Base-by-base conservation (phyloP, 2,329 filamentous ascomycete genomes). In the Colletotrichum kahawae region DNA sequence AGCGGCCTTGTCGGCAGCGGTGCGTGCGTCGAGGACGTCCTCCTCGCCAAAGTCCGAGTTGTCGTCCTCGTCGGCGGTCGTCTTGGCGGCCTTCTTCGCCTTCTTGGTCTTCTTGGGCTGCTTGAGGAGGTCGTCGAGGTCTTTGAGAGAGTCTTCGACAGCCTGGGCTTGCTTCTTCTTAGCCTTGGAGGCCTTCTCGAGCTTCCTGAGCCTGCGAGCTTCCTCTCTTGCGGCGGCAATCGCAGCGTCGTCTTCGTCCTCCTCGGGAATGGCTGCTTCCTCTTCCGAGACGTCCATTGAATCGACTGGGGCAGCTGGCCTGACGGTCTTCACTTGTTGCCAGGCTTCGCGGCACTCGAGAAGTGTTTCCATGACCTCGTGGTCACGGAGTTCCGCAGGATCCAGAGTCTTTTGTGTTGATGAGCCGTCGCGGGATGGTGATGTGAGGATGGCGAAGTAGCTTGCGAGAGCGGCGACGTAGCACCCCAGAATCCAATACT, bases 21-120 rank as follows among this genome's bases (percentile, higher is more conserved):
- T 92, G 76, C 92, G 90, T 13, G 93, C 92, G 69, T 95, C 95
- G 74, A 98, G 90, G 5, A 88, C 87, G 18, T 95, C 93, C 82
- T 98, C 95, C 80, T 99, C 97, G 79, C 96, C 97, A 82, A 99
- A 96, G 87, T 99, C 97, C 4, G 95, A 98, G 79, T 95, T 91
- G 76, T 93, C 91, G 67, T 90, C 90, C 29, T 85, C 83, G 29
- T 82, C 82, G 36, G 84, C 83, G n/a, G 43, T 51, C 21, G 78
- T 79, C 76, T 82, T 84, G 66, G 80, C 75, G 31, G 81, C 88
- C 68, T 86, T 85, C 80, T 87, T 89, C 77, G 81, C 79, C 77
- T 86, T 88, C 81, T 88, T 90, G 73, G 43, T 73, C 74, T 85
- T 83, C 77, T 86, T 85, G 70, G 85, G 86, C 73, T 92, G 86